phyloP scores from a whole-genome alignment of 1,139 yeast genomes.

The Suhomyces yuchorum region DNA sequence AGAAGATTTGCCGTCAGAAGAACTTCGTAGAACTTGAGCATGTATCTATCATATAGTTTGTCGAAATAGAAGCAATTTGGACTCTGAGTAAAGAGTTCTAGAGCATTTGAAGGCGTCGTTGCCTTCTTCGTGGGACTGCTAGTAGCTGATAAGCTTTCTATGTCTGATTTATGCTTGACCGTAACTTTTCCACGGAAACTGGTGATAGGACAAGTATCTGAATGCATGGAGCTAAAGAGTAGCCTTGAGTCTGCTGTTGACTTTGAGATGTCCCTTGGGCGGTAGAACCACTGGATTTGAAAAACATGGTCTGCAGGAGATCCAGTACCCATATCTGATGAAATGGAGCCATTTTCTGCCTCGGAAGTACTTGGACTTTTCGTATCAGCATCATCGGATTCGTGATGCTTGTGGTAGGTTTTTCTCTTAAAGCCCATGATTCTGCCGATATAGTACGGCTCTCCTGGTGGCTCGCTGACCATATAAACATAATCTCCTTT shows the following conservation, averaged over 20 bases:
- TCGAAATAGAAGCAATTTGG: conserved; percentile 86
- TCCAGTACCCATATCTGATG: conserved; percentile 15
- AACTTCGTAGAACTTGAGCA: conserved; percentile 81
- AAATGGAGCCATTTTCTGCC: not conserved
- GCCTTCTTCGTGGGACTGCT: conserved; percentile 15
- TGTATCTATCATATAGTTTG: conserved; percentile 82
- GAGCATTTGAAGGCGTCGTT: conserved; percentile 22
- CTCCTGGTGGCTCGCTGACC: conserved; percentile 93
- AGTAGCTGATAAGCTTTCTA: conserved; percentile 41
- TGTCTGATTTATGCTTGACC: conserved; percentile 68
- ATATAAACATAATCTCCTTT: conserved; percentile 78
- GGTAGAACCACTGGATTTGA: conserved; percentile 87
- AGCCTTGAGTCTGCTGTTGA: conserved; percentile 71
- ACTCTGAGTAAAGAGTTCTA: conserved; percentile 53
- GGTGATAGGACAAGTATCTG: conserved; percentile 77
- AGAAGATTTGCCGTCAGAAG: conserved; percentile 41
- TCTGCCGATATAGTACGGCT: conserved; percentile 88
- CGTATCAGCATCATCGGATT: not conserved
- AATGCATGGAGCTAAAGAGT: conserved; percentile 82
- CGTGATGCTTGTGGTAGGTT: conserved; percentile 14
- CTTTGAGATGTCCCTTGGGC: conserved; percentile 83
- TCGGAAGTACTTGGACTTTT: not conserved
- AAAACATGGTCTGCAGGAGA: conserved; percentile 56
- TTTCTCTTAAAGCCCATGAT: conserved; percentile 71
- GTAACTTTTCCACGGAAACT: conserved; percentile 77